Conservation (phyloP, 345 rosid genomes). For the Aquilaria sinensis region DNA sequence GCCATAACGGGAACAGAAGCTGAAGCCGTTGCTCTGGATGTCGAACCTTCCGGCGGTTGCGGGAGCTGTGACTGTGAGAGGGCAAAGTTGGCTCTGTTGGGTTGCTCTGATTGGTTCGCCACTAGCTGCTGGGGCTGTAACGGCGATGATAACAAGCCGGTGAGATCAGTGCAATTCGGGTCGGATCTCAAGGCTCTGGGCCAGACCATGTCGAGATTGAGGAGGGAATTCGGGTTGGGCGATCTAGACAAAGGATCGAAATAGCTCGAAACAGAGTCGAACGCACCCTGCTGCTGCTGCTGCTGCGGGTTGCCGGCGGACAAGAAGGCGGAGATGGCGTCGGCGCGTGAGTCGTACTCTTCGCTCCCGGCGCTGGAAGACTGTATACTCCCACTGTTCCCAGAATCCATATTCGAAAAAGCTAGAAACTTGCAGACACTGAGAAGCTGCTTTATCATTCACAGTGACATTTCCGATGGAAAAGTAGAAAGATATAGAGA, state of each 20-base stretch:
- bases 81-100: slow-evolving; percentile 13
- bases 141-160: slow-evolving; percentile 36
- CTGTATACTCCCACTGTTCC: slow-evolving; percentile 75
- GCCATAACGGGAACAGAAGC: slow-evolving; percentile 18
- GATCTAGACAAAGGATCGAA: slow-evolving; percentile 45
- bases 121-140: slow-evolving; percentile 27
- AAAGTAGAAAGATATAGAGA: slow-evolving; percentile 7
- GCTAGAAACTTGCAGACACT: neutral
- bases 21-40: neutral
- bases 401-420: slow-evolving; percentile 55
- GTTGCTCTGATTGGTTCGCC: slow-evolving; percentile 16
- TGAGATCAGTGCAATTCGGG: slow-evolving; percentile 39
- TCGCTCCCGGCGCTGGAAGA: slow-evolving; percentile 79
- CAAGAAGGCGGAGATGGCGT: slow-evolving; percentile 45
- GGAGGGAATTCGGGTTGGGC: slow-evolving; percentile 26
- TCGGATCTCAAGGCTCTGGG: slow-evolving; percentile 47
- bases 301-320: slow-evolving; percentile 24
- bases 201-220: slow-evolving; percentile 52
- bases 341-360: slow-evolving; percentile 75
- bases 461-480: slow-evolving; percentile 20
- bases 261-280: slow-evolving; percentile 49
- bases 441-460: slow-evolving; percentile 8
- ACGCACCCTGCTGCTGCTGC: slow-evolving; percentile 33
- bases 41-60: slow-evolving; percentile 9
- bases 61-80: slow-evolving; percentile 9